Percentiles rank a stretch among this genome's conserved stretches.
These are phyloP conservation scores for Biscutella laevigata DNA, from an alignment of 441 rosid genomes.

Conservation along the genomic window DNA sequence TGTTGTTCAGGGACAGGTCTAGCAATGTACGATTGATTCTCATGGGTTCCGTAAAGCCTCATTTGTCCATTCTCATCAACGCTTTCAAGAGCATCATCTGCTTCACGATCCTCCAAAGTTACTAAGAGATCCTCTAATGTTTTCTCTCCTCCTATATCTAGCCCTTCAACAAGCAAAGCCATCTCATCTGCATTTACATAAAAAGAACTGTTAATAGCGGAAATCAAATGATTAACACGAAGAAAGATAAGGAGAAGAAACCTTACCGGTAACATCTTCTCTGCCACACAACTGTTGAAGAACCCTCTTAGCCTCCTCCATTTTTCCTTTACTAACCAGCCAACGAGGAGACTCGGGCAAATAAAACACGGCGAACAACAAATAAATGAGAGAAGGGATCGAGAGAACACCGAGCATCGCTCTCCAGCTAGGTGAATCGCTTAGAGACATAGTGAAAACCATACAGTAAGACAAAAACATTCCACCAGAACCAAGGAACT, in stretches of 20 bases:
- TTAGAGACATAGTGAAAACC: constrained; percentile 58
- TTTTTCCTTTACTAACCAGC: constrained; percentile 71
- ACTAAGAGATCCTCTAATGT: constrained; percentile 62
- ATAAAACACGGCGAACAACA: constrained; percentile 44
- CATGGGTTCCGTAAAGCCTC: constrained; percentile 46
- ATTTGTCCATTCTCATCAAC: constrained; percentile 45
- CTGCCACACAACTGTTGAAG: constrained; percentile 64
- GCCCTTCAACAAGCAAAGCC: constrained; percentile 75
- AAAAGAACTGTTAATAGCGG: not conserved
- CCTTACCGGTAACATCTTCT: constrained; percentile 64
- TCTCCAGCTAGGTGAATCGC: constrained; percentile 54
- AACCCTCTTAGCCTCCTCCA: constrained; percentile 57
- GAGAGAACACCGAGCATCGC: constrained; percentile 70
- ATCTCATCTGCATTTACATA: constrained; percentile 50
- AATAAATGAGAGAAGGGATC: constrained; percentile 46
- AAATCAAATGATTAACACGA: not conserved
- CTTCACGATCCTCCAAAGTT: constrained; percentile 40
- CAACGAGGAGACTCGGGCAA: constrained; percentile 82
- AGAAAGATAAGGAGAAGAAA: not conserved
- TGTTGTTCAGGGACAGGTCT: constrained; percentile 49
- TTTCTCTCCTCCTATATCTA: constrained; percentile 64
- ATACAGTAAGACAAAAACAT: constrained; percentile 71
- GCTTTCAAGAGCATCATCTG: constrained; percentile 35
- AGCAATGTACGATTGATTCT: constrained; percentile 55
- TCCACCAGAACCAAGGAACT: constrained; percentile 61